Evolutionary conservation across 768 basidiomycete genomes (phyloP).

Genomic region (Boletus reticulatus): DNA sequence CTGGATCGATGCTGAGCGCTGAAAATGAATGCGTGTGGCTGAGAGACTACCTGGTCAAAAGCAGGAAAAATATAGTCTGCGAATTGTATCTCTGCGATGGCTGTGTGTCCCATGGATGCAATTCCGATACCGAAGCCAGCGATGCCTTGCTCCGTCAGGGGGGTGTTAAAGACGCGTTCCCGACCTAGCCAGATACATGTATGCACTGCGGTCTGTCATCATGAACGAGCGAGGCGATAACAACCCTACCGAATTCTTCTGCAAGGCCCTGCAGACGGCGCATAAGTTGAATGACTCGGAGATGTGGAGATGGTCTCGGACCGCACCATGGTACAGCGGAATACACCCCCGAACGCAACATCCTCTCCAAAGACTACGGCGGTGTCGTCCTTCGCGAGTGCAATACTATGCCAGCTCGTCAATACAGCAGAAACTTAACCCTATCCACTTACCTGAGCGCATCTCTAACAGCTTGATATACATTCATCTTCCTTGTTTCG

Average conservation of each 20-base stretch:
- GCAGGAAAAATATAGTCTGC: constrained; percentile 92
- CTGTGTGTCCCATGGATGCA: constrained; percentile 90
- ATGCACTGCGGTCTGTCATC: neutral
- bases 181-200: constrained; percentile 48
- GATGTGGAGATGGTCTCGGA: constrained; percentile 9
- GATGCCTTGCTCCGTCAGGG: constrained; percentile 90
- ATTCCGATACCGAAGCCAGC: constrained; percentile 93
- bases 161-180: constrained; percentile 95
- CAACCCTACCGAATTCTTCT: constrained; percentile 79
- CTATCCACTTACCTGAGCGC: constrained; percentile 64
- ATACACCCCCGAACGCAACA: constrained; percentile 93
- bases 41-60: constrained; percentile 77
- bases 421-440: neutral
- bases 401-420: constrained; percentile 52
- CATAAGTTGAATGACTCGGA: neutral
- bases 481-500: constrained; percentile 93
- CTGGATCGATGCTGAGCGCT: constrained; percentile 35
- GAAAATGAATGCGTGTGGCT: neutral
- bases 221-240: neutral
- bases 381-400: constrained; percentile 78
- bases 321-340: constrained; percentile 86
- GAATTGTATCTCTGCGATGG: constrained; percentile 93
- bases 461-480: constrained; percentile 90
- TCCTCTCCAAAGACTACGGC: constrained; percentile 91
- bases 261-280: constrained; percentile 63